These are phyloP conservation scores for Russula ochroleuca DNA, from an alignment of 768 basidiomycete species.

Conservation along the genomic window DNA sequence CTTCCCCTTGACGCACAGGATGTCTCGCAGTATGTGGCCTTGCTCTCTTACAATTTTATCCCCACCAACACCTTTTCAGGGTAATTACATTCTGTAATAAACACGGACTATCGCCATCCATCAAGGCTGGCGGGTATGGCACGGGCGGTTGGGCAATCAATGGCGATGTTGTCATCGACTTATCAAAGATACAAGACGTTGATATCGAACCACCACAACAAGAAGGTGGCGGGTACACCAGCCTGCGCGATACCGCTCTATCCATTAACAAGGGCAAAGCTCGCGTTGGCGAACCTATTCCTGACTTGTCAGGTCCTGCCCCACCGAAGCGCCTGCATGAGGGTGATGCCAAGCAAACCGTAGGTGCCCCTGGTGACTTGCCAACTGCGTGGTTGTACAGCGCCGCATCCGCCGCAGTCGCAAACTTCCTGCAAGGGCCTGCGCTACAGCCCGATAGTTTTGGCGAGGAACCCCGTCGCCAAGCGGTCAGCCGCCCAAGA, in stretches of 20 bases:
- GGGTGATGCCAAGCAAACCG: conserved; percentile 31
- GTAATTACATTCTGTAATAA: conserved; percentile 69
- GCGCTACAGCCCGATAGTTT: conserved; percentile 30
- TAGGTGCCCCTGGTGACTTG: background rate
- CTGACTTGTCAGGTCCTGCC: conserved; percentile 18
- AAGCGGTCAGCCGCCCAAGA: conserved; percentile 30
- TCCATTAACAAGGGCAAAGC: conserved; percentile 55
- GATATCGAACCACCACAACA: conserved; percentile 56
- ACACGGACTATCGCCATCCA: conserved; percentile 65
- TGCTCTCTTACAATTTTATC: background rate
- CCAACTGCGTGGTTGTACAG: conserved; percentile 39
- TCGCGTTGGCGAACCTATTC: conserved; percentile 24
- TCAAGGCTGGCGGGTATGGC: conserved; percentile 89
- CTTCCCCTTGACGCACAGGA: conserved; percentile 77
- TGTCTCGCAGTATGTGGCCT: conserved; percentile 59
- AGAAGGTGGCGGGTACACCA: conserved; percentile 47
- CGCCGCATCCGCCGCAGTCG: conserved; percentile 51
- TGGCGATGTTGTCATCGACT: conserved; percentile 82
- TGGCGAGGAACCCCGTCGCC: conserved; percentile 32
- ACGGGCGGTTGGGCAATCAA: conserved; percentile 86
- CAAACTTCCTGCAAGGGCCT: conserved; percentile 45
- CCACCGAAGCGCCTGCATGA: conserved; percentile 54
- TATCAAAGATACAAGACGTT: conserved; percentile 62
- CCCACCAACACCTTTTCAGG: conserved; percentile 36
- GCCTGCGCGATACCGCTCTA: conserved; percentile 52